Conservation (phyloP, 306 rosid genomes). For the Fragaria nilgerrensis region DNA sequence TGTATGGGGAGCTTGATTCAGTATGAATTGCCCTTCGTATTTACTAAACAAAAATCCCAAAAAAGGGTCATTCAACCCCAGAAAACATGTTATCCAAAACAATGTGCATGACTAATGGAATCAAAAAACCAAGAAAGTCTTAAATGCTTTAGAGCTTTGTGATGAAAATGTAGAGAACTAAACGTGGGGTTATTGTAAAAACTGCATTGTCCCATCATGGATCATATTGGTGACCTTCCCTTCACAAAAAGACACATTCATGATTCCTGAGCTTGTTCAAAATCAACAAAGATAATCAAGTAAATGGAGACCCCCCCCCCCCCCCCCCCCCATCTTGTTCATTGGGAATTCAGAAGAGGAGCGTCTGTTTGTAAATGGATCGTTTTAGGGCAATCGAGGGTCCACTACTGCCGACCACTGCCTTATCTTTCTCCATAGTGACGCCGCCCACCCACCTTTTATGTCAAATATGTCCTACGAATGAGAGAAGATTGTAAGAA, state of each 20-base stretch:
- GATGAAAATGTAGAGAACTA: background rate
- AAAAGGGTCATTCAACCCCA: too few relatives aligned
- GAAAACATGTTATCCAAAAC: too few relatives aligned
- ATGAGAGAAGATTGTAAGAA: too few relatives aligned
- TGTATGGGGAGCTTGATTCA: background rate
- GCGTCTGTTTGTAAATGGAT: constrained; percentile 19
- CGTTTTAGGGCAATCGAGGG: background rate
- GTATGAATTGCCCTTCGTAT: too few relatives aligned
- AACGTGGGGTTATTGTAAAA: too few relatives aligned
- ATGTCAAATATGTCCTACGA: too few relatives aligned
- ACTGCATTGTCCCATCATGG: background rate
- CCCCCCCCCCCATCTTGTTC: background rate
- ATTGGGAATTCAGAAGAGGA: constrained; percentile 20
- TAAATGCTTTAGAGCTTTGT: background rate
- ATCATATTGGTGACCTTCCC: background rate
- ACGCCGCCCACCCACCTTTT: constrained; percentile 23
- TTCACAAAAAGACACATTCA: background rate
- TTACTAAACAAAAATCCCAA: too few relatives aligned
- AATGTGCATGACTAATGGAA: too few relatives aligned
- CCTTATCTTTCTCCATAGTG: constrained; percentile 6
- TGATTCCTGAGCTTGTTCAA: background rate
- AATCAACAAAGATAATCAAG: background rate
- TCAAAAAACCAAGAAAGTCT: too few relatives aligned
- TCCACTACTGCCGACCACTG: constrained; percentile 38
- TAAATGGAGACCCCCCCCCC: too few relatives aligned